Conservation (phyloP, 2,329 filamentous ascomycete genomes). For the Dothidotthia symphoricarpi region DNA sequence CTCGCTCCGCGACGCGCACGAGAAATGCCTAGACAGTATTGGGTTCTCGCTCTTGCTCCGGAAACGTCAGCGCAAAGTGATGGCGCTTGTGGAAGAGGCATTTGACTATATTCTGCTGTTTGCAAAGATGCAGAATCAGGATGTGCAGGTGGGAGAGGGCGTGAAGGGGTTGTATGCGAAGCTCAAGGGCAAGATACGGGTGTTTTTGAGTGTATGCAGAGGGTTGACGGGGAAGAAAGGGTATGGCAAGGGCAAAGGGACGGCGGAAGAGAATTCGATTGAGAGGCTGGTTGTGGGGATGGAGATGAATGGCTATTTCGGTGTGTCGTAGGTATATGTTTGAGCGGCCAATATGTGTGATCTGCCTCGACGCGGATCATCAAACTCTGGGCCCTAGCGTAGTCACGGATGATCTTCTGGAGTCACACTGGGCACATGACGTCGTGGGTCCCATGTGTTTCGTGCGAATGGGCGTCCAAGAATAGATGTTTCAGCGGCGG, state of each 20-base stretch:
- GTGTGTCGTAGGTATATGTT: slow-evolving; percentile 1
- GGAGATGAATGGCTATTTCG: slow-evolving; percentile 69
- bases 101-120: slow-evolving; percentile 72
- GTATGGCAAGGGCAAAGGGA: slow-evolving; percentile 39
- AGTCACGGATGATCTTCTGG: no score
- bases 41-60: slow-evolving; percentile 71
- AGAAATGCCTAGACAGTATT: slow-evolving; percentile 71
- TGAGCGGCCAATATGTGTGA: no score
- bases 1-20: slow-evolving; percentile 66
- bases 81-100: slow-evolving; percentile 72
- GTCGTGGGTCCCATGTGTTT: no score
- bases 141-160: slow-evolving; percentile 21
- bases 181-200: slow-evolving; percentile 69
- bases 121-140: slow-evolving; percentile 33
- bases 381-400: no score
- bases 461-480: no score
- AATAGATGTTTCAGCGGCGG: no score
- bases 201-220: slow-evolving; percentile 72
- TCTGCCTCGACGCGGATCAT: no score
- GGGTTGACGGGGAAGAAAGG: slow-evolving; percentile 63
- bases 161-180: slow-evolving; percentile 57
- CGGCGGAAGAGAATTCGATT: slow-evolving; percentile 58
- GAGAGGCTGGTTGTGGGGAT: slow-evolving; percentile 66
- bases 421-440: no score
- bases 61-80: slow-evolving; percentile 70